Percentiles rank a stretch among this genome's conserved stretches.
Conservation (phyloP, 768 basidiomycete species). For the Coprinopsis cinerea region DNA sequence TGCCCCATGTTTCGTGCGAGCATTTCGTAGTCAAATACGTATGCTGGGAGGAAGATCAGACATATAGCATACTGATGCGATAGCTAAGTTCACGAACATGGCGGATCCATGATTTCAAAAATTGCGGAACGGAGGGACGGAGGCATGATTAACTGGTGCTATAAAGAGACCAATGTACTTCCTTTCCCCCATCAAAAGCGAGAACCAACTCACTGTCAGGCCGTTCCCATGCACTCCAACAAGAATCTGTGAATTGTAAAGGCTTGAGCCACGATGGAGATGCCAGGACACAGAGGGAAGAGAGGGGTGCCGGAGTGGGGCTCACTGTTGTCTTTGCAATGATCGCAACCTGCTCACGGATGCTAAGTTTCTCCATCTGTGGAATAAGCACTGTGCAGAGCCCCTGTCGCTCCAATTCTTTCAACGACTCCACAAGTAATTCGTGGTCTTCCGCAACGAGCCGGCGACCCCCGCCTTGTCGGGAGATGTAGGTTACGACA, state of each 20-base stretch:
- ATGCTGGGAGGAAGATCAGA: constrained; percentile 22
- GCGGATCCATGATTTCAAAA: constrained; percentile 64
- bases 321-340: constrained; percentile 20
- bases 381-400: constrained; percentile 18
- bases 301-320: background rate
- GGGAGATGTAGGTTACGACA: constrained; percentile 51
- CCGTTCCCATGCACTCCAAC: constrained; percentile 53
- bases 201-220: constrained; percentile 32
- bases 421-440: constrained; percentile 18
- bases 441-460: constrained; percentile 18
- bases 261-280: too few species aligned
- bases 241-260: constrained; percentile 15
- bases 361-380: constrained; percentile 17
- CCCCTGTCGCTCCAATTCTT: constrained; percentile 17
- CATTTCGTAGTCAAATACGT: constrained; percentile 35
- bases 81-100: constrained; percentile 28
- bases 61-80: background rate
- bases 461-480: constrained; percentile 34
- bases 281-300: too few species aligned
- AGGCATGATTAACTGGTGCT: constrained; percentile 69
- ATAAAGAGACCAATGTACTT: background rate
- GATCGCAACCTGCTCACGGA: constrained; percentile 18
- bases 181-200: background rate
- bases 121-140: constrained; percentile 54
- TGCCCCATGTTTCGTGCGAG: constrained; percentile 38